phyloP scores from a whole-genome alignment of 2,329 filamentous ascomycete species.

The Hypomyces rosellus region DNA sequence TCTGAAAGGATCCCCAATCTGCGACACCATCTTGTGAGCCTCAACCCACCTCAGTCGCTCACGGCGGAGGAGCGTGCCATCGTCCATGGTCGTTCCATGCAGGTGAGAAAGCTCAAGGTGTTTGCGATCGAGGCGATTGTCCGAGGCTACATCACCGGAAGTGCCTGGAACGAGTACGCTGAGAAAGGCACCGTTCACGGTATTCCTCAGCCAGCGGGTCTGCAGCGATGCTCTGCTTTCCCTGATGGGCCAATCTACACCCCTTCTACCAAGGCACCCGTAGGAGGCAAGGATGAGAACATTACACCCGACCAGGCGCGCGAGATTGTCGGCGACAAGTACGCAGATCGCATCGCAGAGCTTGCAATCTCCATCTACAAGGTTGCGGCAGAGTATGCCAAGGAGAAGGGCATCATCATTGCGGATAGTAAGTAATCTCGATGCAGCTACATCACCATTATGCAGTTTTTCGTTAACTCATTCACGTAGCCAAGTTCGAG shows the following conservation, averaged over 20 bases:
- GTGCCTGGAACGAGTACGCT: conserved; percentile 71
- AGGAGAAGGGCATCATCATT: conserved; percentile 31
- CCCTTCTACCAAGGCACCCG: conserved; percentile 78
- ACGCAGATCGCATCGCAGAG: conserved; percentile 26
- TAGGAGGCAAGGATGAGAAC: conserved; percentile 76
- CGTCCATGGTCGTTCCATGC: conserved; percentile 65
- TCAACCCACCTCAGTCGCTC: conserved; percentile 32
- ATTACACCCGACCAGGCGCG: conserved; percentile 64
- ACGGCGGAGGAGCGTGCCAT: conserved; percentile 41
- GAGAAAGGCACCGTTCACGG: conserved; percentile 73
- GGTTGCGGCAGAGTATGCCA: conserved; percentile 55
- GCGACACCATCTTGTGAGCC: conserved; percentile 46
- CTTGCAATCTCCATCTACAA: conserved; percentile 28
- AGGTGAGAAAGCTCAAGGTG: conserved; percentile 50
- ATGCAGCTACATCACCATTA: too few relatives aligned
- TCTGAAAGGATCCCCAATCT: conserved; percentile 39
- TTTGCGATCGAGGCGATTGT: conserved; percentile 39
- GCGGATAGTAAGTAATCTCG: conserved; percentile 31
- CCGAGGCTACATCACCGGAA: conserved; percentile 84
- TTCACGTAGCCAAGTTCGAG: conserved; percentile 33
- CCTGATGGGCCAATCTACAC: conserved; percentile 55
- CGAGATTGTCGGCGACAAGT: conserved; percentile 30
- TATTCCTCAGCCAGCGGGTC: conserved; percentile 58
- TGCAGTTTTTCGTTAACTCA: neutral
- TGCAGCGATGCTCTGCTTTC: conserved; percentile 65